A percentile compares a stretch with the other conserved stretches of the same genome.
These are phyloP conservation scores for Fraxinus americana DNA, from an alignment of 257 asterid genomes.

Conservation along the genomic window DNA sequence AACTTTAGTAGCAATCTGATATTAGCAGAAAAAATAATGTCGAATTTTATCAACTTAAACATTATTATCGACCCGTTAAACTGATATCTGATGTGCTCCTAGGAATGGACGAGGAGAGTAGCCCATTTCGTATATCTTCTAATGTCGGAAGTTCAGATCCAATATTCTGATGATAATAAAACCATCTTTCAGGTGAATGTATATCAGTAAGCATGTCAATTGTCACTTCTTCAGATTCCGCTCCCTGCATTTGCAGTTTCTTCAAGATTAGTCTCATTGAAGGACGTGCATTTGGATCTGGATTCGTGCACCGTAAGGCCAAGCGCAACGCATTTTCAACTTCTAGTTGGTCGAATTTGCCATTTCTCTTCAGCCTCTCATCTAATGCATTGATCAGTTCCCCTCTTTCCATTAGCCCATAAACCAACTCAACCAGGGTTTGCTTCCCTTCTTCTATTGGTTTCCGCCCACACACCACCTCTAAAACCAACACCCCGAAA, in stretches of 20 bases:
- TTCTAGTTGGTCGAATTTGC: constrained; percentile 39
- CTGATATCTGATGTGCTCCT: constrained; percentile 2
- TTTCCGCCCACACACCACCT: constrained; percentile 57
- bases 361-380: constrained; percentile 31
- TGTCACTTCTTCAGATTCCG: constrained; percentile 30
- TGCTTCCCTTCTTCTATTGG: constrained; percentile 54
- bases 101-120: constrained; percentile 44
- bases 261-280: constrained; percentile 54
- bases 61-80: not conserved
- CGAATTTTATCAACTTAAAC: not conserved
- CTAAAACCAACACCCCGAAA: constrained; percentile 52
- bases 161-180: constrained; percentile 16
- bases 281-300: constrained; percentile 51
- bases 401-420: constrained; percentile 39
- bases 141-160: constrained; percentile 43
- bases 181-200: constrained; percentile 21
- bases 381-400: constrained; percentile 46
- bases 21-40: not conserved
- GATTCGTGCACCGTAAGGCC: constrained; percentile 56
- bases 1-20: not conserved
- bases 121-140: constrained; percentile 37
- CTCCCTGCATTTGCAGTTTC: constrained; percentile 13
- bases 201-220: not conserved
- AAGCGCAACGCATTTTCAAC: constrained; percentile 50
- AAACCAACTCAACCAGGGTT: constrained; percentile 46